These are phyloP conservation scores for Pyrenophora seminiperda DNA, from an alignment of 2,329 filamentous ascomycete genomes.

Conservation along the genomic window DNA sequence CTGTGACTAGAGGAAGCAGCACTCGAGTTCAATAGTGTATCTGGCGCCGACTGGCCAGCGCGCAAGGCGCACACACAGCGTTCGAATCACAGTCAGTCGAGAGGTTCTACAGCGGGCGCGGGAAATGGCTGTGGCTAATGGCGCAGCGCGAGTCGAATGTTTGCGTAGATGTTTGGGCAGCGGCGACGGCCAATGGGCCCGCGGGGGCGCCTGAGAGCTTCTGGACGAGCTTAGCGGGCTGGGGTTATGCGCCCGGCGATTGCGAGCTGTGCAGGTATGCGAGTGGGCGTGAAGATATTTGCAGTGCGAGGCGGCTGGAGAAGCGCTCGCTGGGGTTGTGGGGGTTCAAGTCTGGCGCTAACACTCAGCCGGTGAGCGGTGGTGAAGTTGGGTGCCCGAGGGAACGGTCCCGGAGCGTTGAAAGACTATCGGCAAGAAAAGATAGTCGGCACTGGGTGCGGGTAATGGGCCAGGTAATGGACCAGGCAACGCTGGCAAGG, in stretches of 20 bases:
- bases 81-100: slow-evolving; percentile 31
- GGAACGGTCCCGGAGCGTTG: slow-evolving; percentile 14
- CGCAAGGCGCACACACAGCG: slow-evolving; percentile 30
- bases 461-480: slow-evolving; percentile 8
- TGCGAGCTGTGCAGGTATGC: slow-evolving; percentile 27
- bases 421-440: slow-evolving; percentile 14
- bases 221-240: slow-evolving; percentile 25
- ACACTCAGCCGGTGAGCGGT: slow-evolving; percentile 45
- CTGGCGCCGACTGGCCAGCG: slow-evolving; percentile 24
- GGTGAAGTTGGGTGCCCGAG: slow-evolving; percentile 22
- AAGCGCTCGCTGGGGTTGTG: slow-evolving; percentile 42
- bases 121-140: slow-evolving; percentile 20
- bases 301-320: slow-evolving; percentile 39
- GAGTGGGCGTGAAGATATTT: slow-evolving; percentile 32
- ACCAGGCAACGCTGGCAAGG: slow-evolving; percentile 16
- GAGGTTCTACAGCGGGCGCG: slow-evolving; percentile 35
- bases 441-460: slow-evolving; percentile 9
- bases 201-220: slow-evolving; percentile 30
- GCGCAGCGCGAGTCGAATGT: slow-evolving; percentile 25
- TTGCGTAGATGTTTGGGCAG: slow-evolving; percentile 29
- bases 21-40: slow-evolving; percentile 16
- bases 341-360: slow-evolving; percentile 42
- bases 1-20: slow-evolving; percentile 8
- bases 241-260: slow-evolving; percentile 25
- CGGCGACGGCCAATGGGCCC: slow-evolving; percentile 35